These are phyloP conservation scores for Fagopyrum esculentum DNA, from an alignment of 148 eudicot genomes.

Conservation along the genomic window DNA sequence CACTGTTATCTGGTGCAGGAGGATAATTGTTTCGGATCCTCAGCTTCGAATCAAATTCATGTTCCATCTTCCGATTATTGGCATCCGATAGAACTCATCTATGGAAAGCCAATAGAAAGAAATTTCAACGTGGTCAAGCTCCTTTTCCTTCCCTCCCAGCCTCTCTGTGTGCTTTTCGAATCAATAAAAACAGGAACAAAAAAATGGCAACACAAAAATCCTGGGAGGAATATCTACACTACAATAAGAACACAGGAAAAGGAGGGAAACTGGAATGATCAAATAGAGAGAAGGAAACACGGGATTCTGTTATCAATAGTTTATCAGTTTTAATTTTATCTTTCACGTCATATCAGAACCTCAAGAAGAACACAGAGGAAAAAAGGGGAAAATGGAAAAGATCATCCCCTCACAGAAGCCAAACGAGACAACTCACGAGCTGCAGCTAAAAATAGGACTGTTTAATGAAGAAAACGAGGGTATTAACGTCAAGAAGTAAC, in stretches of 20 bases:
- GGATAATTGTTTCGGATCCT: conserved; percentile 37
- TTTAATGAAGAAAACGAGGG: background rate
- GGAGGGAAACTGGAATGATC: no score
- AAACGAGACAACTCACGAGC: conserved; percentile 2
- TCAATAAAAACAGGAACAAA: background rate
- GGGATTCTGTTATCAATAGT: no score
- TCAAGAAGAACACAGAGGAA: no score
- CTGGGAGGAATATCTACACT: background rate
- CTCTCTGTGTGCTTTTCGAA: background rate
- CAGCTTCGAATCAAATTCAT: conserved; percentile 80
- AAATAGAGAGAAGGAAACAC: no score
- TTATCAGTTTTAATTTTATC: no score
- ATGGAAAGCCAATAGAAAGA: background rate
- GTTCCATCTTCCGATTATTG: conserved; percentile 47
- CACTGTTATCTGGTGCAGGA: conserved; percentile 11
- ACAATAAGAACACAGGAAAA: background rate
- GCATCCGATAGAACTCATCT: background rate
- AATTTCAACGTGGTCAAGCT: background rate
- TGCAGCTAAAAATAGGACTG: conserved; percentile 1
- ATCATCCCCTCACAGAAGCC: background rate
- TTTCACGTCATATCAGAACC: no score
- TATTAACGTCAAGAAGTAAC: background rate
- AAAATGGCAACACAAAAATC: background rate
- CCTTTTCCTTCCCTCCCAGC: background rate
- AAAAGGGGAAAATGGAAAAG: no score